Conservation (phyloP, 441 rosid genomes). For the Jatropha multifida region DNA sequence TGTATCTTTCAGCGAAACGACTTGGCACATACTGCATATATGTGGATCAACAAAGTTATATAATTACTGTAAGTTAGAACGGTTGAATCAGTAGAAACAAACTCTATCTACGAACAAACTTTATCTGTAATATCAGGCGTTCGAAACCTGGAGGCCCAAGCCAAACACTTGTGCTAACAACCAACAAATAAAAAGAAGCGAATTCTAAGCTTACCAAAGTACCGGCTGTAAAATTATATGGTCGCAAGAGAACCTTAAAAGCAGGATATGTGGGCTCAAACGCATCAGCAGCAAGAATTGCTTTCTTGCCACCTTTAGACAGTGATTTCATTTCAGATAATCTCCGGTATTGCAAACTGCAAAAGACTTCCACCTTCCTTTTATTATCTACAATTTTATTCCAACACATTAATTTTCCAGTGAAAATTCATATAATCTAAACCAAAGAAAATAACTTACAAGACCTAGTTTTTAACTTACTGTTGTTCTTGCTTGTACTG, state of each 20-base stretch:
- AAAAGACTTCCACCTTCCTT: not conserved
- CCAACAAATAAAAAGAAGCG: too few relatives aligned
- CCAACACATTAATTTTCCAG: too few relatives aligned
- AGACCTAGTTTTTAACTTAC: not conserved
- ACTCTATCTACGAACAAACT: too few relatives aligned
- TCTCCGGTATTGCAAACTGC: not conserved
- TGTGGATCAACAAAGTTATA: too few relatives aligned
- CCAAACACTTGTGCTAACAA: too few relatives aligned
- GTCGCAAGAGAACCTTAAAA: slow-evolving; percentile 17
- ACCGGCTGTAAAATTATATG: not conserved
- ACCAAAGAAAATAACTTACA: too few relatives aligned
- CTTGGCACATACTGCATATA: not conserved
- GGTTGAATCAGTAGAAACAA: too few relatives aligned
- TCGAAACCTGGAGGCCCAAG: too few relatives aligned
- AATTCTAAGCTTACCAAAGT: not conserved
- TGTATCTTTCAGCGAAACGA: not conserved
- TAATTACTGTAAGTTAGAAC: too few relatives aligned
- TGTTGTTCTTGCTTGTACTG: not conserved
- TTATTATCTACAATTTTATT: not conserved
- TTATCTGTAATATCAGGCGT: too few relatives aligned
- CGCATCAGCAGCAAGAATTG: slow-evolving; percentile 25
- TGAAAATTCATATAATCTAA: too few relatives aligned
- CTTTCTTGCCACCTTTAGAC: slow-evolving; percentile 19
- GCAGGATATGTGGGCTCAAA: slow-evolving; percentile 30
- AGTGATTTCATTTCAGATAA: not conserved